Evolutionary conservation across 257 asterid species (phyloP), one percentile per base, ranked within the genome.

Genomic region (Solanum etuberosum): DNA sequence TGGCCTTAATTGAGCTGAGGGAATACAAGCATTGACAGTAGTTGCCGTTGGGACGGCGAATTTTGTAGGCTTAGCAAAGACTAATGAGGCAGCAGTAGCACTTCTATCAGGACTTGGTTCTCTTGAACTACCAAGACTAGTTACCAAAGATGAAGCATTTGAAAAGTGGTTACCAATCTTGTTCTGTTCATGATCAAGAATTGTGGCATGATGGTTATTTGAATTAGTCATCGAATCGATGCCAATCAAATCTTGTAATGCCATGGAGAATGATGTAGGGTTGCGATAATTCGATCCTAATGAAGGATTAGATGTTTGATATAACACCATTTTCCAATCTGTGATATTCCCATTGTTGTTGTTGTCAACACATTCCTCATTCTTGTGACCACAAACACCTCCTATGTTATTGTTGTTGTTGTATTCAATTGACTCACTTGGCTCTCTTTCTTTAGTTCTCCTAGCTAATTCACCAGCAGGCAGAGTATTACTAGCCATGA

Each of bases 61-160:
- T 89, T 89, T 92, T 5, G 87, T 46, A 10, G 93, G 91, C 71
- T 89, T 89, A 63, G 82, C 82, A 21, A 89, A 80, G 83, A 86
- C 84, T 87, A 83, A n/a, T 21, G 90, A 86, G 1, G 77, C 89
- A 7, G 77, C 89, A 9, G 91, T 90, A 9, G 85, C 71, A 63
- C 71, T 90, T 80, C 90, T 95, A 34, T 94, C 98, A 0, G 98
- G 99, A 88, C 98, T 96, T 12, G 91, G 95, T 85, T 95, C 98
- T 83, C 99, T 91, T 38, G 93, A 91, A 88, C 89, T 90, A 78
- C 94, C 90, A 90, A 96, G 81, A 90, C 98, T 96, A 18, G 98
- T 96, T 4, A 93, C 98, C 89, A 93, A 70, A 3, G 93, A 91
- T 1, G 93, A 94, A 2, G 96, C 83, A 46, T 92, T 93, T 3